These are phyloP conservation scores for Sideroxylon spinosum DNA, from an alignment of 179 eudicot species.

Conservation along the genomic window DNA sequence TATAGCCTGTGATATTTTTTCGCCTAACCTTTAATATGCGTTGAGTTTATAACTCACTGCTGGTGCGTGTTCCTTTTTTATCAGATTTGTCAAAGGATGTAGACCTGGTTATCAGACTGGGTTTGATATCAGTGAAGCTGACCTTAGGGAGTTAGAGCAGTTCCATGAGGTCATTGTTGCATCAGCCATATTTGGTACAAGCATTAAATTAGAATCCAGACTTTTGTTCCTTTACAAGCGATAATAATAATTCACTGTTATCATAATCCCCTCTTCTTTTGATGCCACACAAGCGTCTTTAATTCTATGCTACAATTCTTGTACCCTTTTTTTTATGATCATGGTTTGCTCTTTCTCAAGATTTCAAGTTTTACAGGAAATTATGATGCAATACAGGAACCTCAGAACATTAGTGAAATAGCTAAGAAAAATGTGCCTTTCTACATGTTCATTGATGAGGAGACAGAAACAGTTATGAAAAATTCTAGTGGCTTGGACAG, in stretches of 20 bases:
- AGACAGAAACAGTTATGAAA: constrained; percentile 69
- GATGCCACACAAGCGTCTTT: constrained; percentile 6
- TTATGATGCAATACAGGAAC: constrained; percentile 83
- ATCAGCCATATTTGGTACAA: constrained; percentile 88
- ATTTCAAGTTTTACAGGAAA: constrained; percentile 49
- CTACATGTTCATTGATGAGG: constrained; percentile 85
- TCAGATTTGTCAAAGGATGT: constrained; percentile 79
- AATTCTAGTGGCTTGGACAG: constrained; percentile 58
- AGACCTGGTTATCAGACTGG: constrained; percentile 73
- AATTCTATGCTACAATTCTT: background rate
- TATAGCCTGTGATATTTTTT: background rate
- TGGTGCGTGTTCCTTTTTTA: constrained; percentile 14
- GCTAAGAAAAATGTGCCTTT: constrained; percentile 63
- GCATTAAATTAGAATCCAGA: background rate
- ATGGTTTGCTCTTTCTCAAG: constrained; percentile 16
- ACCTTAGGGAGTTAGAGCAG: constrained; percentile 62
- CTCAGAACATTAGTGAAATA: constrained; percentile 55
- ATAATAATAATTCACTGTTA: background rate
- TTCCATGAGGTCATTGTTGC: constrained; percentile 80
- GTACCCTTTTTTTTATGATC: background rate
- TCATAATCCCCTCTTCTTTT: background rate
- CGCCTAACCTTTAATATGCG: constrained; percentile 1
- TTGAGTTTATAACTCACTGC: background rate
- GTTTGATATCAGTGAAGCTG: constrained; percentile 77
- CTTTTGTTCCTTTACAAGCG: constrained; percentile 3